Conservation (phyloP, 2,329 filamentous ascomycete species). For the Colletotrichum cuscutae region DNA sequence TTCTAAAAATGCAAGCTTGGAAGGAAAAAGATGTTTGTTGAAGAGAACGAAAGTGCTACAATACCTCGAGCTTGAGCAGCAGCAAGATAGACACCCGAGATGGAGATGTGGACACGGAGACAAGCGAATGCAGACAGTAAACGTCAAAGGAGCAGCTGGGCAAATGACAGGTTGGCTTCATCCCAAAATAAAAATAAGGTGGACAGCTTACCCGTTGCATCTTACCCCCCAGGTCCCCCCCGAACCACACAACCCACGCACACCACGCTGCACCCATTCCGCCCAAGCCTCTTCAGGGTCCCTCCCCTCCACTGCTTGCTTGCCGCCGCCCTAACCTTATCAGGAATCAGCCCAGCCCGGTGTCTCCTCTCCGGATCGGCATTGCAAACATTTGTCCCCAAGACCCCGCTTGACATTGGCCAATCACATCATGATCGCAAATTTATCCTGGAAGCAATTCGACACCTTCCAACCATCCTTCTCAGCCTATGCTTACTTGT, state of each 20-base stretch:
- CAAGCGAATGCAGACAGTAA: not conserved
- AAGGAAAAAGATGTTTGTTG: not conserved
- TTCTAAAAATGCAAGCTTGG: not conserved
- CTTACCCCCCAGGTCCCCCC: not conserved
- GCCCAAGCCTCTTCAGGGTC: constrained; percentile 26
- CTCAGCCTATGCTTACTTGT: not conserved
- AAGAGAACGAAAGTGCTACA: not conserved
- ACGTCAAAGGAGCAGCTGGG: not conserved
- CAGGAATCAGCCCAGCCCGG: constrained; percentile 30
- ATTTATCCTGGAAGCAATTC: constrained; percentile 17
- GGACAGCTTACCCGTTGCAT: constrained; percentile 29
- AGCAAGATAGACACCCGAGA: not conserved
- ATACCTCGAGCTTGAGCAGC: not conserved
- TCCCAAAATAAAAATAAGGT: constrained; percentile 35
- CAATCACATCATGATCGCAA: constrained; percentile 34
- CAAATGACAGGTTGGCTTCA: constrained; percentile 40
- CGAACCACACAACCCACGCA: constrained; percentile 2
- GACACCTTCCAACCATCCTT: not conserved
- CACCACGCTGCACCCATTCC: constrained; percentile 7
- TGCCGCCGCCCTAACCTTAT: constrained; percentile 32
- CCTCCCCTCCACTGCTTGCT: constrained; percentile 29
- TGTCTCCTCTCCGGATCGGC: constrained; percentile 32
- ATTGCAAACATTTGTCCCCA: constrained; percentile 19
- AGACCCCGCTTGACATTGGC: constrained; percentile 29
- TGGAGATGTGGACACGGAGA: not conserved